A percentile compares a stretch with the other conserved stretches of the same genome.
These are phyloP conservation scores for Betula pendula DNA, from an alignment of 306 rosid species.

Conservation along the genomic window DNA sequence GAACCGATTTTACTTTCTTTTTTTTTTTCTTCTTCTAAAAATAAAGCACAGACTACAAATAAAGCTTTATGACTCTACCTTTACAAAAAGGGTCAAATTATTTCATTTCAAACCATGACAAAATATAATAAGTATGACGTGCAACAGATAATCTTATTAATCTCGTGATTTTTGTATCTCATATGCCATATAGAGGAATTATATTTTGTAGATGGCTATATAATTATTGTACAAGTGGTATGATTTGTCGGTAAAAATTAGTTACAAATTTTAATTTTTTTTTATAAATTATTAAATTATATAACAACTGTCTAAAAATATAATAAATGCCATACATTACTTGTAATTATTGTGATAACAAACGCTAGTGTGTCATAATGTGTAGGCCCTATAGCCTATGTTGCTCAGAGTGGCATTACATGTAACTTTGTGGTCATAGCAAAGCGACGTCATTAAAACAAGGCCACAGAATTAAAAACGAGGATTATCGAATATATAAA, in stretches of 20 bases:
- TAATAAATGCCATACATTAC: too few species aligned
- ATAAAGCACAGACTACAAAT: too few species aligned
- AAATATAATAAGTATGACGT: neutral
- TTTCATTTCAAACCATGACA: neutral
- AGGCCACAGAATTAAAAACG: neutral
- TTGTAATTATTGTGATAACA: constrained; percentile 4
- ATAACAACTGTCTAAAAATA: too few species aligned
- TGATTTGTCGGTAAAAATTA: too few species aligned
- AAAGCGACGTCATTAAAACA: neutral
- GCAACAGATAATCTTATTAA: neutral
- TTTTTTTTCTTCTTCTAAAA: too few species aligned
- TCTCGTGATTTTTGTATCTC: neutral
- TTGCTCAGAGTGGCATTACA: neutral
- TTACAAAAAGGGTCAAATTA: neutral
- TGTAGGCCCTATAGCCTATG: neutral
- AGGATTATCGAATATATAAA: neutral
- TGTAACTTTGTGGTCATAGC: neutral
- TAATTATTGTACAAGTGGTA: too few species aligned
- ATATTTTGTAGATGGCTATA: too few species aligned
- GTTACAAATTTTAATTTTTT: too few species aligned
- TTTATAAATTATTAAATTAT: too few species aligned
- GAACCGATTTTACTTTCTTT: too few species aligned
- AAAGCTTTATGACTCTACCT: too few species aligned
- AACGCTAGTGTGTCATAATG: neutral
- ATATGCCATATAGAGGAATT: too few species aligned